These are phyloP conservation scores for Sugiyamaella qingdaonensis DNA, from an alignment of 805 yeast genomes.

Conservation along the genomic window DNA sequence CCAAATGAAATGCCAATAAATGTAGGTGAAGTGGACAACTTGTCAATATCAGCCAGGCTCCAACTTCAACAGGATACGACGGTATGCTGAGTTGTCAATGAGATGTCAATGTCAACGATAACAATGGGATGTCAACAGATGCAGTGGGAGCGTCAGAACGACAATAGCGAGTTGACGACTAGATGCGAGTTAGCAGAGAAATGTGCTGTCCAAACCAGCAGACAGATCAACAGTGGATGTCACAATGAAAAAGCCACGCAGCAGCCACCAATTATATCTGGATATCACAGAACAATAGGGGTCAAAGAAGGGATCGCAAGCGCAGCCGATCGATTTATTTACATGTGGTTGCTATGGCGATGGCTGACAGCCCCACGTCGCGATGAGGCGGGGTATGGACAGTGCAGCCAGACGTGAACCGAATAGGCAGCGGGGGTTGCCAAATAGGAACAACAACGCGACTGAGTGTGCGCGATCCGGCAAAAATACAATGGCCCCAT, in stretches of 20 bases:
- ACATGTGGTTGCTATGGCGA: slow-evolving; percentile 5
- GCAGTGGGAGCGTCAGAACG: not conserved
- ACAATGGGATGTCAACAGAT: too few species aligned
- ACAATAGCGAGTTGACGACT: not conserved
- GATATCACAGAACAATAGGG: not conserved
- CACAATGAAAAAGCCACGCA: not conserved
- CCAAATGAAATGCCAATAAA: too few species aligned
- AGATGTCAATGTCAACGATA: too few species aligned
- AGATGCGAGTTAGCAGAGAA: not conserved
- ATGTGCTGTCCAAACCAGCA: not conserved
- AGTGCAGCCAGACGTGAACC: not conserved
- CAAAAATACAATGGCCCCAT: not conserved
- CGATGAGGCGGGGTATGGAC: slow-evolving; percentile 1
- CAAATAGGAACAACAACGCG: not conserved
- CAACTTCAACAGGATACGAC: not conserved
- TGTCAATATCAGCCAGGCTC: too few species aligned
- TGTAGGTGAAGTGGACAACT: too few species aligned
- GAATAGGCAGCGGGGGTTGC: not conserved
- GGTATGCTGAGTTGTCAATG: too few species aligned
- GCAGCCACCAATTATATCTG: not conserved
- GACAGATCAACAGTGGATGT: not conserved
- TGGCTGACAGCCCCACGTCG: not conserved
- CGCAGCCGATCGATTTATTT: slow-evolving; percentile 1
- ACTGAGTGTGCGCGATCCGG: not conserved
- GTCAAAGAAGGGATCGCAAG: not conserved